Percentiles rank a stretch among this genome's conserved stretches.
Conservation (phyloP, 2,329 filamentous ascomycete species). For the Talaromyces sp. region DNA sequence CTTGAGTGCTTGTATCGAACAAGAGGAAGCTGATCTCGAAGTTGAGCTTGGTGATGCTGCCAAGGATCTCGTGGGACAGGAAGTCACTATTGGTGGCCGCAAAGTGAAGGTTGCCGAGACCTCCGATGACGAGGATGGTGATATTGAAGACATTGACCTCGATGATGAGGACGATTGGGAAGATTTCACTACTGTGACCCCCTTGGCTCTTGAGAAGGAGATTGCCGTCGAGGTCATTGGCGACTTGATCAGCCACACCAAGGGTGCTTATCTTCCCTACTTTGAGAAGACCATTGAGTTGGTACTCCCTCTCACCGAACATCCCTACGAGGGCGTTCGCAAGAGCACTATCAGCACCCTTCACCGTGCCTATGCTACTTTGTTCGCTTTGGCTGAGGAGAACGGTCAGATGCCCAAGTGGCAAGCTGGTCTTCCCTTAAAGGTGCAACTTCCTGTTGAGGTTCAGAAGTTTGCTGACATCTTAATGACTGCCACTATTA, state of each 20-base stretch:
- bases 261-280: conserved; percentile 74
- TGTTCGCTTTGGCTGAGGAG: conserved; percentile 84
- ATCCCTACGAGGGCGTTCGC: conserved; percentile 87
- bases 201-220: conserved; percentile 92
- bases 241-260: conserved; percentile 84
- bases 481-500: conserved; percentile 77
- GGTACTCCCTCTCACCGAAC: conserved; percentile 75
- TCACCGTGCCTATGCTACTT: conserved; percentile 87
- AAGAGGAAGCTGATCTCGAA: conserved; percentile 80
- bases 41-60: conserved; percentile 71
- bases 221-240: conserved; percentile 93
- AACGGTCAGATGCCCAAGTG: conserved; percentile 74
- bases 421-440: conserved; percentile 80
- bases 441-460: conserved; percentile 71
- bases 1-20: conserved; percentile 78
- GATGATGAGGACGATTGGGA: conserved; percentile 83
- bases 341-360: conserved; percentile 88
- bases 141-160: conserved; percentile 61
- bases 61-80: conserved; percentile 68
- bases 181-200: conserved; percentile 77
- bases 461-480: conserved; percentile 81
- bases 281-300: conserved; percentile 84
- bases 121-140: conserved; percentile 60
- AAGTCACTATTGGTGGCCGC: conserved; percentile 74
- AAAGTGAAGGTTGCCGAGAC: conserved; percentile 75